Conservation (phyloP, 345 rosid species). For the Eucalyptus victrix region DNA sequence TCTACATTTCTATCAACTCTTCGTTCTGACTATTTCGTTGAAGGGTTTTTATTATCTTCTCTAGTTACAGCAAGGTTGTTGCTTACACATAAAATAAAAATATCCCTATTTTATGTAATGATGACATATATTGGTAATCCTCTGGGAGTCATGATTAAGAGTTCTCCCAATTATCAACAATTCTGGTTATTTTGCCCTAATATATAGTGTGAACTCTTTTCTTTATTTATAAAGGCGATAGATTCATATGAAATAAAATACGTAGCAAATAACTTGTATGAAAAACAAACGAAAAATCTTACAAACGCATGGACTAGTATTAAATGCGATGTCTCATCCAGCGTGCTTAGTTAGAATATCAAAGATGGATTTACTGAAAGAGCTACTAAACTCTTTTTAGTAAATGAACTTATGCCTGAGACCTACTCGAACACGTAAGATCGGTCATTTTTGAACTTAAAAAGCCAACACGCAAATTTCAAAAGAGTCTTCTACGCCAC, state of each 20-base stretch:
- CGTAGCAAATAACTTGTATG: not conserved
- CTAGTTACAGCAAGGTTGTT: not conserved
- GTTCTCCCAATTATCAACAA: not conserved
- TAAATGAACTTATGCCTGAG: not conserved
- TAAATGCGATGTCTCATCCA: not conserved
- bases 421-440: too few species aligned
- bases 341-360: not conserved
- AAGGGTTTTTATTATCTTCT: not conserved
- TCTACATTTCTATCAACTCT: not conserved
- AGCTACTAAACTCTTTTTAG: not conserved
- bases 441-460: not conserved
- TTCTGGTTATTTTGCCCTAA: fast-evolving
- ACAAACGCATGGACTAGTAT: not conserved
- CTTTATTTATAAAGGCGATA: not conserved
- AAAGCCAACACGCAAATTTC: not conserved
- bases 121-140: not conserved
- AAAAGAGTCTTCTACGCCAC: not conserved
- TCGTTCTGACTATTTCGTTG: not conserved
- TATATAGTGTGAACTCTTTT: not conserved
- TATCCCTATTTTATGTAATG: not conserved
- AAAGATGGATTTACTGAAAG: not conserved
- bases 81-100: not conserved
- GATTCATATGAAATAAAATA: not conserved
- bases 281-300: not conserved
- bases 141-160: not conserved